Evolutionary conservation across 495 filamentous ascomycete species (phyloP).

Genomic region (Xylaria longipes): DNA sequence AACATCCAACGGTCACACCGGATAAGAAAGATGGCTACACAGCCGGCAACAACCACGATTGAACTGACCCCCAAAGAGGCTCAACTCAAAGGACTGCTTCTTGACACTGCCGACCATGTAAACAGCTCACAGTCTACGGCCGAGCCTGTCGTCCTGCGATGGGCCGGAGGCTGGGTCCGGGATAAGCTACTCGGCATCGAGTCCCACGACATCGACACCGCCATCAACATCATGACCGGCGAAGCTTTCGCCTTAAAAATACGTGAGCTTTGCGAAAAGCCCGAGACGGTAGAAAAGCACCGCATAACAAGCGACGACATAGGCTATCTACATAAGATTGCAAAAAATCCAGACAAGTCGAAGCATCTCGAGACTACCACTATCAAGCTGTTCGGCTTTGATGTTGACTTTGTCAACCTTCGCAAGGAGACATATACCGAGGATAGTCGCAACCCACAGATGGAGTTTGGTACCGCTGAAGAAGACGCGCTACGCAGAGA

Average conservation of each 20-base stretch:
- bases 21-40: constrained; percentile 36
- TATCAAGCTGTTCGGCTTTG: constrained; percentile 81
- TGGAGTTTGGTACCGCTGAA: constrained; percentile 91
- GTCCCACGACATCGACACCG: constrained; percentile 93
- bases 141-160: constrained; percentile 73
- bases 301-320: constrained; percentile 60
- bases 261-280: constrained; percentile 57
- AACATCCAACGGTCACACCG: constrained; percentile 24
- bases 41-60: constrained; percentile 50
- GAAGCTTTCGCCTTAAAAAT: constrained; percentile 77
- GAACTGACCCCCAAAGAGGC: constrained; percentile 70
- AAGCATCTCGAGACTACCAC: constrained; percentile 97
- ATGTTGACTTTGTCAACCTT: constrained; percentile 94
- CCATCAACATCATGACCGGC: constrained; percentile 94
- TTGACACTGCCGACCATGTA: constrained; percentile 76
- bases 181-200: constrained; percentile 86
- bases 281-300: constrained; percentile 50
- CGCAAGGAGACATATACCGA: constrained; percentile 88
- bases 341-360: constrained; percentile 93
- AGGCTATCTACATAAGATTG: constrained; percentile 75
- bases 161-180: constrained; percentile 97
- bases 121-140: constrained; percentile 53
- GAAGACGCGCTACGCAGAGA: constrained; percentile 92
- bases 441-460: constrained; percentile 85
- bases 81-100: constrained; percentile 71